Evolutionary conservation across 2,329 filamentous ascomycete genomes (phyloP), one percentile per base, ranked within the genome.

Genomic region (Coniochaeta hoffmannii): DNA sequence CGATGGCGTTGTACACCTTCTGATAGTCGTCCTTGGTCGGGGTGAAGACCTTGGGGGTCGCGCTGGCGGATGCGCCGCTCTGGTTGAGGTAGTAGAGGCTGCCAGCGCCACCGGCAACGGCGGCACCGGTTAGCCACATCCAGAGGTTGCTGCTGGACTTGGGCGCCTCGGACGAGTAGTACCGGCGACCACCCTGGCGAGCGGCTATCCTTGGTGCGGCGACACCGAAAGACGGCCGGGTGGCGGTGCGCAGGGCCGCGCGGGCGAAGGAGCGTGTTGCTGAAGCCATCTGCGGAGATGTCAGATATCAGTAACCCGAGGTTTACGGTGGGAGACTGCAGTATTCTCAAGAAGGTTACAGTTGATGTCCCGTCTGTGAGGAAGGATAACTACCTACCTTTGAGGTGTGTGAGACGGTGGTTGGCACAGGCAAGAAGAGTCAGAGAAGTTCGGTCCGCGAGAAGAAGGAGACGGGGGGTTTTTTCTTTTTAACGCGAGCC

Each of bases 11-110:
- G 78, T 97, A 97, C 54, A 97, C 90, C 73, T 89, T 88, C 79
- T 97, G 91, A 79, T 96, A 97, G 74, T 99, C 91, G 65, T 87
- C 86, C 74, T 88, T 84, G 67, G 82, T 88, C 58, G 91, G 90
- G 53, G 77, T 82, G 76, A 93, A 87, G 63, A 82, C 69, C 68
- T 81, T 82, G 69, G 76, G 63, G 34, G 77, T 74, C 63, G 73
- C 73, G 57, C 75, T 68, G 24, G 10, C 34, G 19, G 41, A 6
- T 5, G 49, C 19, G n/a, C 49, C 49, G 57, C 75, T 71, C 63
- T 73, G 69, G 57, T 79, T 77, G 63, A 76, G 79, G 71, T 86
- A 85, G 71, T 81, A 85, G 69, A 80, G 88, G 57, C 80, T 85
- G 62, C 80, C 86, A 64, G 80, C 88, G 66, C 79, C 82, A 54